These are phyloP conservation scores for Gossypium bickii DNA, from an alignment of 345 rosid genomes.

Conservation along the genomic window DNA sequence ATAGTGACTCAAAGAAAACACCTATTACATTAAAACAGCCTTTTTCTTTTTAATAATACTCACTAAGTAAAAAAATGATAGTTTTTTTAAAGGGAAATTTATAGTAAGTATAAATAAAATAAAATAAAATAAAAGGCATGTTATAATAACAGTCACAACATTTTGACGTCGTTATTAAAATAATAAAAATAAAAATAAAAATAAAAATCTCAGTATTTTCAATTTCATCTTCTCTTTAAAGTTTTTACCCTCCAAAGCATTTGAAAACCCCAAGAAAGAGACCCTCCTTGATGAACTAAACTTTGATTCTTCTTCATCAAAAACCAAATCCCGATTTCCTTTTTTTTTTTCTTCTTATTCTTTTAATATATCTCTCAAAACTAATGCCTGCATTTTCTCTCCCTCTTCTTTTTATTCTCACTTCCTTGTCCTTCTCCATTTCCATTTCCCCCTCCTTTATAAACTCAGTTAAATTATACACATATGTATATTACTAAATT, in stretches of 20 bases:
- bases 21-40: too few relatives aligned
- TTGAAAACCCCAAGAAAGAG: slow-evolving; percentile 89
- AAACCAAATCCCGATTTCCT: slow-evolving; percentile 43
- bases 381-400: slow-evolving; percentile 25
- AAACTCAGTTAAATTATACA: neutral
- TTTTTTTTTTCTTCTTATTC: slow-evolving; percentile 6
- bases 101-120: too few relatives aligned
- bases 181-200: neutral
- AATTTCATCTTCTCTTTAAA: slow-evolving; percentile 4
- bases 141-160: neutral
- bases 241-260: slow-evolving; percentile 62
- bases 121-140: too few relatives aligned
- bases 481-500: too few relatives aligned
- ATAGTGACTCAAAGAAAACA: too few relatives aligned
- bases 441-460: slow-evolving; percentile 16
- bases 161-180: slow-evolving; percentile 15
- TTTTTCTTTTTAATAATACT: too few relatives aligned
- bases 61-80: too few relatives aligned
- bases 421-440: slow-evolving; percentile 12
- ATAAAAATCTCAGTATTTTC: neutral
- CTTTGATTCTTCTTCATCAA: slow-evolving; percentile 53
- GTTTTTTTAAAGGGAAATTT: too few relatives aligned
- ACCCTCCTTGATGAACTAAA: slow-evolving; percentile 59
- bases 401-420: slow-evolving; percentile 5
- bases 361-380: slow-evolving; percentile 11